A percentile compares a stretch with the other conserved stretches of the same genome.
Conservation (phyloP, 805 yeast genomes). For the Vanderwaltozyma tropicalis region DNA sequence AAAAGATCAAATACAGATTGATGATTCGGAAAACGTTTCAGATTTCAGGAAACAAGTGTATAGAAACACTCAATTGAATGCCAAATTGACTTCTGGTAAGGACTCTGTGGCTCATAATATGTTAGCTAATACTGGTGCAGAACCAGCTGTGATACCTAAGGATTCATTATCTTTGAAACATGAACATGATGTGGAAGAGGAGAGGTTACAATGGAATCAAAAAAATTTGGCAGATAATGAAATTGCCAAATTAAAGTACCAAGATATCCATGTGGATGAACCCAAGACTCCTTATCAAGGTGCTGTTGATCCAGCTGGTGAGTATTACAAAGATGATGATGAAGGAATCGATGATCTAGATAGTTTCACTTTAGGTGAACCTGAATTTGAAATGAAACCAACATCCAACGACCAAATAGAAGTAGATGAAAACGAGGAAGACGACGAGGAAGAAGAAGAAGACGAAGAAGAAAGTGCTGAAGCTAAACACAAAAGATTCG, state of each 20-base stretch:
- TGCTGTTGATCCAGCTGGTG: constrained; percentile 73
- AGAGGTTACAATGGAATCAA: constrained; percentile 76
- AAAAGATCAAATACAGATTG: constrained; percentile 13
- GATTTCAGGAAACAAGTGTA: constrained; percentile 59
- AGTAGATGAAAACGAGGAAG: constrained; percentile 28
- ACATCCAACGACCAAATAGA: constrained; percentile 33
- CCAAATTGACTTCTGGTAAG: constrained; percentile 36
- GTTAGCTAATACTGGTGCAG: not conserved
- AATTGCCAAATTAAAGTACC: constrained; percentile 56
- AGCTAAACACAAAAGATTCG: constrained; percentile 58
- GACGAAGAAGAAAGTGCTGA: constrained; percentile 37
- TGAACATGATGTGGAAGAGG: constrained; percentile 24
- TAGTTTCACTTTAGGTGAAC: constrained; percentile 47
- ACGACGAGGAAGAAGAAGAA: constrained; percentile 26
- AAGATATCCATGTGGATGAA: constrained; percentile 57
- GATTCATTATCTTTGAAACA: constrained; percentile 24
- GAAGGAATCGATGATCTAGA: constrained; percentile 39
- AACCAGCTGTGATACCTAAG: constrained; percentile 18
- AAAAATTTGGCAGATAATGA: constrained; percentile 53
- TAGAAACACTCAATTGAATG: constrained; percentile 68
- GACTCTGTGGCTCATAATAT: constrained; percentile 1
- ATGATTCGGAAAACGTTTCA: constrained; percentile 26
- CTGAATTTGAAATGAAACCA: constrained; percentile 33
- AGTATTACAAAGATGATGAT: constrained; percentile 63
- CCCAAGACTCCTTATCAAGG: constrained; percentile 95